Evolutionary conservation across 768 basidiomycete genomes (phyloP).

Genomic region (Trametes sanguinea): DNA sequence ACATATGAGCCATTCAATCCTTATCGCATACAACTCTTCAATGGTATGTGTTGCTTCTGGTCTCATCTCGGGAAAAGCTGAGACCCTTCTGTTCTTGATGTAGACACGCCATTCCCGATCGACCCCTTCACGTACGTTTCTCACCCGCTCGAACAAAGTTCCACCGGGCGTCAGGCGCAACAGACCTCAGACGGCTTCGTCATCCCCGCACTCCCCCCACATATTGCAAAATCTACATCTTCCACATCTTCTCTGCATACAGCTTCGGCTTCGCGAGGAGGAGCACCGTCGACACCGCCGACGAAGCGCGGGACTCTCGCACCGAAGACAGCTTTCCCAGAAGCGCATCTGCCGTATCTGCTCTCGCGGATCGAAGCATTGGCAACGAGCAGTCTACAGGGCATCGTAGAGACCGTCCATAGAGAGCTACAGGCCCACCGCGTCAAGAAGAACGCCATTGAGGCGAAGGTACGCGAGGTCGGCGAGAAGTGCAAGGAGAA

Average conservation of each 20-base stretch:
- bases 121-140: constrained; percentile 81
- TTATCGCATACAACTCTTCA: constrained; percentile 81
- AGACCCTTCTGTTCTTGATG: neutral
- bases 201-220: constrained; percentile 39
- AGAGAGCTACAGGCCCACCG: constrained; percentile 68
- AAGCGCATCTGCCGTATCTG: constrained; percentile 58
- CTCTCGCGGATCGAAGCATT: constrained; percentile 63
- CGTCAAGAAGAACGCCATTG: constrained; percentile 83
- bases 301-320: constrained; percentile 30
- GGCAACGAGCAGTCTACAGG: constrained; percentile 60
- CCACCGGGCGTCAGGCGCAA: constrained; percentile 29
- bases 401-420: constrained; percentile 73
- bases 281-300: neutral
- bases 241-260: neutral
- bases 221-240: constrained; percentile 14
- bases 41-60: constrained; percentile 54
- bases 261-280: neutral
- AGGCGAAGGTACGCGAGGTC: constrained; percentile 77
- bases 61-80: constrained; percentile 2
- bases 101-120: constrained; percentile 73
- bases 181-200: constrained; percentile 40
- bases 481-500: constrained; percentile 72
- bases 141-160: constrained; percentile 42
- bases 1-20: constrained; percentile 68
- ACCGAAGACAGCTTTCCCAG: constrained; percentile 69